Evolutionary conservation across 2,329 filamentous ascomycete species (phyloP).

Genomic region (Hyphodiscus sp.): DNA sequence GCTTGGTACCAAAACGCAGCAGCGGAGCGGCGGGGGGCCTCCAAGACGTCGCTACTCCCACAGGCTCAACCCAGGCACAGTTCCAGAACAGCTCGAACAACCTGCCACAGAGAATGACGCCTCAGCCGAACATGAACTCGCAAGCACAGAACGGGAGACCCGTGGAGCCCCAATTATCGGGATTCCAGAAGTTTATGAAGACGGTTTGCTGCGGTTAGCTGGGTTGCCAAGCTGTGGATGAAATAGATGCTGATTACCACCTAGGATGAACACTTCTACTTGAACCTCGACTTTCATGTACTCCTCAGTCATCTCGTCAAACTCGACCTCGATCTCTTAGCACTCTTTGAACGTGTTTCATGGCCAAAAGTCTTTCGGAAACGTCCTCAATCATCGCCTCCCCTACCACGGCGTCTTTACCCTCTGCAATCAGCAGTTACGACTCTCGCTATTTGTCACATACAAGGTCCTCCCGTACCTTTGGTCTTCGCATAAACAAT

Average conservation of each 20-base stretch:
- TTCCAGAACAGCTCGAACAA: constrained; percentile 95
- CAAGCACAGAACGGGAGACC: constrained; percentile 49
- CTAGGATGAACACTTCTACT: constrained; percentile 24
- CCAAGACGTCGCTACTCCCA: constrained; percentile 73
- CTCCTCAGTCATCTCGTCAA: not conserved
- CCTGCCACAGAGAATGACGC: constrained; percentile 58
- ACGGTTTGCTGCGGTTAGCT: constrained; percentile 78
- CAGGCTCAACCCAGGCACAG: constrained; percentile 88
- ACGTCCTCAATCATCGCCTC: constrained; percentile 23
- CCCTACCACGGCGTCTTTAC: constrained; percentile 15
- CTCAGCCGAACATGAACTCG: constrained; percentile 53
- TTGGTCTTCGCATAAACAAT: constrained; percentile 12
- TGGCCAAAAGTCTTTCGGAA: constrained; percentile 19
- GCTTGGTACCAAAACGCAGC: constrained; percentile 67
- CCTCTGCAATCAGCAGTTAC: constrained; percentile 22
- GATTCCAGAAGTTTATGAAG: constrained; percentile 91
- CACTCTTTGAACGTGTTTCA: constrained; percentile 19
- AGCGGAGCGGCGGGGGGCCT: constrained; percentile 64
- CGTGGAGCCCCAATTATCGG: constrained; percentile 67
- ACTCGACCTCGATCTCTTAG: not conserved
- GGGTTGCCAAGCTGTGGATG: constrained; percentile 5
- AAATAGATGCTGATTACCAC: constrained; percentile 13
- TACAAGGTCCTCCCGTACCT: constrained; percentile 13
- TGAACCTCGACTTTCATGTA: constrained; percentile 3
- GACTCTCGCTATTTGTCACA: constrained; percentile 26